Percentiles rank a stretch among this genome's conserved stretches.
phyloP scores from a whole-genome alignment of 345 rosid genomes.

The Linum usitatissimum region DNA sequence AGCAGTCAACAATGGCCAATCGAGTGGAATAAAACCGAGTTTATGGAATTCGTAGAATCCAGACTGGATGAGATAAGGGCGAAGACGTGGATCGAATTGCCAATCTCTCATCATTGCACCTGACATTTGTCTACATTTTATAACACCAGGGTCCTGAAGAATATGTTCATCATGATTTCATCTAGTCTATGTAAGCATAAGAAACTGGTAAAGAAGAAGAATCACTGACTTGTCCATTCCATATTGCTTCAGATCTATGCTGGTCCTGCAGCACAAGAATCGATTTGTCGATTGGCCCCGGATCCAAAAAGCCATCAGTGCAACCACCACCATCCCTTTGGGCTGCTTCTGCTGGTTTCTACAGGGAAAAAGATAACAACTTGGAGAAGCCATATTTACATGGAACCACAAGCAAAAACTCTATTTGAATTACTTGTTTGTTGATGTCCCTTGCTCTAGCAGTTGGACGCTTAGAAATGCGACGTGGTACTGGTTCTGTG shows the following conservation, averaged over 20 bases:
- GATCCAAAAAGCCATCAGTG: neutral
- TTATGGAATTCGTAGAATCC: constrained; percentile 8
- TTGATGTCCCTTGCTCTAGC: neutral
- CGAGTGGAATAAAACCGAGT: constrained; percentile 7
- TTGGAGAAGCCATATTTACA: neutral
- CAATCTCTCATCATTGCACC: neutral
- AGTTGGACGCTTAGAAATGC: neutral
- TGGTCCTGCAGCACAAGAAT: neutral
- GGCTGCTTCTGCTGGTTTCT: neutral
- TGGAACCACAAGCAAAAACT: too few species aligned
- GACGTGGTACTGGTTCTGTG: neutral
- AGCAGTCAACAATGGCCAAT: constrained; percentile 9
- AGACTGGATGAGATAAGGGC: neutral
- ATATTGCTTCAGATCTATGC: neutral
- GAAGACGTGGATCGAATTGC: constrained; percentile 5
- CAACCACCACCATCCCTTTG: neutral
- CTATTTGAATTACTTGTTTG: neutral
- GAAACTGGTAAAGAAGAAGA: neutral
- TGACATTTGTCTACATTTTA: neutral
- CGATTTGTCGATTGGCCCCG: neutral
- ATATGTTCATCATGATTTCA: neutral
- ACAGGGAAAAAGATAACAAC: neutral
- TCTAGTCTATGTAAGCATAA: neutral
- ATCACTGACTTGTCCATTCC: neutral
- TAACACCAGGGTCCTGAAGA: neutral